Evolutionary conservation across 1,284 basidiomycete species (phyloP), one percentile per base, ranked within the genome.

Genomic region (Trichosporon sp.): DNA sequence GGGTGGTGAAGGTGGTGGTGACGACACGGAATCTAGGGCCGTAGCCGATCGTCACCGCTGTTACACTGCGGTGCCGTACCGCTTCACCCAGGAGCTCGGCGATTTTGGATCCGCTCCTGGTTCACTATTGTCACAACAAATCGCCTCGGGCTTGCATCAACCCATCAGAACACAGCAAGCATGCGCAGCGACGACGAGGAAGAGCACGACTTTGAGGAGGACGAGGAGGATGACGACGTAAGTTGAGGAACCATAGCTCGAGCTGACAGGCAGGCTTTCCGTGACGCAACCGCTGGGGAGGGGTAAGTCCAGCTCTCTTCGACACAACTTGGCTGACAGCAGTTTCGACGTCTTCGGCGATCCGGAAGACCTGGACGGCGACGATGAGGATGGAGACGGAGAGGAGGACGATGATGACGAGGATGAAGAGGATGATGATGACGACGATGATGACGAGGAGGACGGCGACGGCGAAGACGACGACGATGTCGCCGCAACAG

Each of bases 171-270:
- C 62, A 35, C 47, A 34, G 56, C 47, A 64, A 69, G 31, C 31
- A 76, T 78, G 76, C 69, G 76, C 62, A 74, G 75, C 76, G 75
- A 78, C 60, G 77, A 79, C 71, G 78, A 81, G 74, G 76, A 81
- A 23, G 78, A 80, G 47, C 67, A 72, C 69, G 69, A 72, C 65
- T 72, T 65, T 42, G 70, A 70, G 62, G 72, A 73, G 51, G 70
- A 68, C 31, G 71, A 71, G 51, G 74, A 71, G 21, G 69, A 69
- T 13, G 74, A 73, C 53, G 72, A 72, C 27, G 71, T 69, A 38
- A 58, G 62, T n/a, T 60, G 34, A n/a, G 6, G 8, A 2, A 1
- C 23, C 2, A 3, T 51, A 21, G 7, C 18, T 23, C 2, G 62
- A 65, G 72, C 71, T 68, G 42, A 67, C 62, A 51, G n/a, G 25